A percentile compares a stretch with the other conserved stretches of the same genome.
These are phyloP conservation scores for Diutina mesorugosa DNA, from an alignment of 1,139 yeast genomes.

Conservation along the genomic window DNA sequence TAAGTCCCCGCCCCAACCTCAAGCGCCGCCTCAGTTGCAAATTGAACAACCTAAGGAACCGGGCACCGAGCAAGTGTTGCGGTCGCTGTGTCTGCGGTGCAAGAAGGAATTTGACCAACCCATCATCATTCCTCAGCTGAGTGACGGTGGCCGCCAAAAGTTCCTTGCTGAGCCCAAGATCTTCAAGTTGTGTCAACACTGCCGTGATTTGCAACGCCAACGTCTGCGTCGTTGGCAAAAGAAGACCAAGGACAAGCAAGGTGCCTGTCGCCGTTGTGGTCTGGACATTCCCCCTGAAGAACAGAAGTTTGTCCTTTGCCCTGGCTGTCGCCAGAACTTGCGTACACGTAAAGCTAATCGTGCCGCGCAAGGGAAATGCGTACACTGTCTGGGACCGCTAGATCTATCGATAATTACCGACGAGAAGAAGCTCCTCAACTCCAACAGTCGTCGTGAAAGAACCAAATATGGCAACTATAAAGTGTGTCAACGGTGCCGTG, in stretches of 20 bases:
- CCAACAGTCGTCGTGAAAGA: constrained; percentile 8
- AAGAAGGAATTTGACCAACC: constrained; percentile 44
- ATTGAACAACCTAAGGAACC: background rate
- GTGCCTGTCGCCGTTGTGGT: constrained; percentile 58
- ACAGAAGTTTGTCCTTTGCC: constrained; percentile 44
- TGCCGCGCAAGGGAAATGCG: constrained; percentile 53
- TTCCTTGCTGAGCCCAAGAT: constrained; percentile 27
- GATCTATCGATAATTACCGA: constrained; percentile 27
- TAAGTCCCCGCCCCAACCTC: constrained; percentile 2
- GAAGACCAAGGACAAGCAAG: constrained; percentile 44
- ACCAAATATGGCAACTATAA: constrained; percentile 27
- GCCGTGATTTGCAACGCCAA: constrained; percentile 51
- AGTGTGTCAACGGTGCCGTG: constrained; percentile 52
- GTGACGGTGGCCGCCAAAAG: constrained; percentile 8
- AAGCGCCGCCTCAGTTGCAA: background rate
- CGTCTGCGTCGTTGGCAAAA: constrained; percentile 53
- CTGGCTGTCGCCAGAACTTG: constrained; percentile 41
- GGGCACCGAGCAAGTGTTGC: constrained; percentile 4
- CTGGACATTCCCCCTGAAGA: constrained; percentile 35
- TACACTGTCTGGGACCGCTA: constrained; percentile 53
- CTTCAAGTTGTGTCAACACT: constrained; percentile 48
- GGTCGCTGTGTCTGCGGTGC: constrained; percentile 37
- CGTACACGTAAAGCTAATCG: constrained; percentile 44
- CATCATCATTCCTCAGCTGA: constrained; percentile 22
- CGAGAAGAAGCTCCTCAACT: constrained; percentile 5